phyloP scores from a whole-genome alignment of 495 filamentous ascomycete genomes.

The Glutinoglossum americanum region DNA sequence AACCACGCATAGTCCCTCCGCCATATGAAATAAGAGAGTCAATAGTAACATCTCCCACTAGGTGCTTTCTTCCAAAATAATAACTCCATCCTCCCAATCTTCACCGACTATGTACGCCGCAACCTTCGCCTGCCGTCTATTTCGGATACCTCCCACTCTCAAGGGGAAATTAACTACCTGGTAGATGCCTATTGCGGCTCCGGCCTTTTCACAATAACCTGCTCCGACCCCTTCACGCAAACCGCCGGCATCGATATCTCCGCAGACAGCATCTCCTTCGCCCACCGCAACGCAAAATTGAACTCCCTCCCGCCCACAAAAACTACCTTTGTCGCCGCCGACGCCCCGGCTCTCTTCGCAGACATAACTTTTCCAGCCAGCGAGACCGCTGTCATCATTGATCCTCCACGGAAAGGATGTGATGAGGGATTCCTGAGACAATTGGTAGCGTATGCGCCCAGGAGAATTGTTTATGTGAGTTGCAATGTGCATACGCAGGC shows the following conservation, averaged over 20 bases:
- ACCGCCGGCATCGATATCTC: conserved; percentile 53
- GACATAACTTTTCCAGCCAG: conserved; percentile 44
- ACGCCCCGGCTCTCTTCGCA: conserved; percentile 64
- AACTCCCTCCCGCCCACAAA: conserved; percentile 42
- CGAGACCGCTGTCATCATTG: conserved; percentile 75
- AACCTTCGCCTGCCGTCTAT: conserved; percentile 36
- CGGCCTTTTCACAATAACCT: conserved; percentile 88
- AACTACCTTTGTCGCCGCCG: conserved; percentile 66
- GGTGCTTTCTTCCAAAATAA: conserved; percentile 94
- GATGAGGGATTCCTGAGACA: conserved; percentile 67
- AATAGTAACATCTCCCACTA: neutral
- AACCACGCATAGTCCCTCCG: neutral
- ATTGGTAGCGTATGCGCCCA: conserved; percentile 51
- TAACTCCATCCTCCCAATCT: conserved; percentile 83
- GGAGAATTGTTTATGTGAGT: conserved; percentile 73
- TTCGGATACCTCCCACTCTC: neutral
- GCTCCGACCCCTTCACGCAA: conserved; percentile 55
- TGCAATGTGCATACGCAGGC: conserved; percentile 98
- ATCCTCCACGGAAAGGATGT: conserved; percentile 89
- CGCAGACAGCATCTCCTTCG: conserved; percentile 47
- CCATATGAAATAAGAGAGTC: too few species aligned
- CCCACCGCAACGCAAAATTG: conserved; percentile 48
- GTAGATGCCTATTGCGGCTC: conserved; percentile 96
- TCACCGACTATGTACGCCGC: conserved; percentile 77
- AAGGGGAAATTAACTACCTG: conserved; percentile 47